Conservation (phyloP, 148 eudicot species). For the Camellia sinensis region DNA sequence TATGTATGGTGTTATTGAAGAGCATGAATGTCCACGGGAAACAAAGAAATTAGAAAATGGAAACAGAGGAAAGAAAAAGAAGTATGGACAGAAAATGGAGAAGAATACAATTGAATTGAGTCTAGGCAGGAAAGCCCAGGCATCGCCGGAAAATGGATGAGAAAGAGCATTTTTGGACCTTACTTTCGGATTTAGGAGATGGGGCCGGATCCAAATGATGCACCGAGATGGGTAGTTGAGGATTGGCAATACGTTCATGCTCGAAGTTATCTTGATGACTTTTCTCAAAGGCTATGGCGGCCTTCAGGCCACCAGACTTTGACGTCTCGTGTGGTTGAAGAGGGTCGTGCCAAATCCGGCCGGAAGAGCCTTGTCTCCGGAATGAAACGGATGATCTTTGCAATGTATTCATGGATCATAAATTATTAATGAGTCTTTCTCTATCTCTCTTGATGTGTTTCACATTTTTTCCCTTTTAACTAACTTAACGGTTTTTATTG, state of each 20-base stretch:
- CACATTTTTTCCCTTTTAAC: not conserved
- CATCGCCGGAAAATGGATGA: slow-evolving; percentile 32
- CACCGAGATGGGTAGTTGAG: not conserved
- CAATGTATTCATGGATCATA: slow-evolving; percentile 31
- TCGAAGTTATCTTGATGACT: not conserved
- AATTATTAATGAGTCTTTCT: not conserved
- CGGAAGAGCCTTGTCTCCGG: slow-evolving; percentile 54
- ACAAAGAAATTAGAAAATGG: not conserved
- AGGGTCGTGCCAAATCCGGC: slow-evolving; percentile 38
- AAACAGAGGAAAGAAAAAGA: not conserved
- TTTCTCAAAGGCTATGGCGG: not conserved
- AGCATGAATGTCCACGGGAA: not conserved
- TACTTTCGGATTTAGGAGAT: slow-evolving; percentile 12
- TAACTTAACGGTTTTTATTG: slow-evolving; percentile 1
- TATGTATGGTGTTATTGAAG: not conserved
- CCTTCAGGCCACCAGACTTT: slow-evolving; percentile 1
- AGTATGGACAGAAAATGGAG: not conserved
- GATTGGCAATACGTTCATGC: not conserved
- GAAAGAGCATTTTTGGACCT: slow-evolving; percentile 16
- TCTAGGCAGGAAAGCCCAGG: slow-evolving; percentile 15
- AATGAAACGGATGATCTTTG: slow-evolving; percentile 48
- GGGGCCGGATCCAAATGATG: slow-evolving; percentile 8
- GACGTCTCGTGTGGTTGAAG: not conserved
- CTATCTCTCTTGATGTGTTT: not conserved
- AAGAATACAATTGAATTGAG: not conserved